Evolutionary conservation across 1,139 yeast genomes (phyloP), one percentile per base, ranked within the genome.

Genomic region (Debaryomyces sp.): DNA sequence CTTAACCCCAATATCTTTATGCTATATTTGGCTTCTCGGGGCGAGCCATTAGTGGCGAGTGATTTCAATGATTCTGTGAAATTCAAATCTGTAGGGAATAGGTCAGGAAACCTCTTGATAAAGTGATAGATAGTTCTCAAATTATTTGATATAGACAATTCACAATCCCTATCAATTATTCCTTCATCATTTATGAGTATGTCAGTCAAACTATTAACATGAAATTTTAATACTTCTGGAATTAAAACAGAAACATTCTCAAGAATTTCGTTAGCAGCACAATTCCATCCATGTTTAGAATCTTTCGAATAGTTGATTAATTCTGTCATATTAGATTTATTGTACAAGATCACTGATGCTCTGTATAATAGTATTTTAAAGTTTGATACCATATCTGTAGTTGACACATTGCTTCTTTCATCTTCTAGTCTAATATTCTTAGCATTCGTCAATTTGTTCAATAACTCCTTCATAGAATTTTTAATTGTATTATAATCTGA

Each of bases 161-260:
- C 36, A 2, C 42, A 35, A 13, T 39, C 37, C 3, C 39, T 29
- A 9, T 45, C 26, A 9, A 53, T 49, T 15, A 17, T 15, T 5
- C 49, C 48, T 23, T 49, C 50, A 8, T n/a, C 24, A 30, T 59
- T 55, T 15, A 68, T 69, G 12, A 84, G 67, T 12, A 75, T 56
- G 0, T 74, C 66, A 1, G 78, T 71, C 47, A 90, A 68, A 8
- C 77, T 76, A 10, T 73, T 68, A 4, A 87, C 71, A 58, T 88
- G 88, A 37, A 78, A 77, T 55, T 81, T 81, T 62, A 89, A 79
- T 1, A 87, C 82, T 15, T 79, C 78, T 0, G 97, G 96, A 42
- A 81, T 73, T 3, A 78, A 73, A 3, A 66, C 59, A 0, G 97
- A 85, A 6, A 89, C 78, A 36, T 80, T 75, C 51, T 82, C 84